Conservation (phyloP, 495 filamentous ascomycete genomes). For the Lepraria neglecta region DNA sequence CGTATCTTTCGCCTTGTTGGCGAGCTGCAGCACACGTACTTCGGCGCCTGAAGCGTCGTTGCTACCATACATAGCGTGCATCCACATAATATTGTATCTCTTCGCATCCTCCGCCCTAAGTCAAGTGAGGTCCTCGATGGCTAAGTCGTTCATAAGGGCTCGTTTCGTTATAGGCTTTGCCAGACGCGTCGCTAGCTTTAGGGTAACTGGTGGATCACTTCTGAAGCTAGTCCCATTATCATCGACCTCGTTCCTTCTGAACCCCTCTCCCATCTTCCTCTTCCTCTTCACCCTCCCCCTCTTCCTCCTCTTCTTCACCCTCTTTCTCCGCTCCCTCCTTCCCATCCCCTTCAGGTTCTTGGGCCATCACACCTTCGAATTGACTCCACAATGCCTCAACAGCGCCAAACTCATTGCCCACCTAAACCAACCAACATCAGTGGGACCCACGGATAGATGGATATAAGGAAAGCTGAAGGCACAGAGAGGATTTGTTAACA, state of each 20-base stretch:
- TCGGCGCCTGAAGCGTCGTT: constrained; percentile 8
- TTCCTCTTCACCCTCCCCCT: constrained; percentile 23
- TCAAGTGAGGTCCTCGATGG: too few relatives aligned
- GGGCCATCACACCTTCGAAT: constrained; percentile 94
- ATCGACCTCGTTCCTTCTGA: constrained; percentile 19
- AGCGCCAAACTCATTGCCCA: constrained; percentile 94
- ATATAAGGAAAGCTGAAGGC: not conserved
- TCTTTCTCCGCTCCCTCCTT: constrained; percentile 31
- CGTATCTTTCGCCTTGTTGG: not conserved
- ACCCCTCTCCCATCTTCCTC: constrained; percentile 26
- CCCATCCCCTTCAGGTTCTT: constrained; percentile 45
- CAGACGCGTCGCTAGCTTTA: too few relatives aligned
- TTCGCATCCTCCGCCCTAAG: not conserved
- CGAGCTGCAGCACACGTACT: constrained; percentile 1
- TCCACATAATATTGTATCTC: constrained; percentile 16
- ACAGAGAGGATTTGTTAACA: constrained; percentile 35
- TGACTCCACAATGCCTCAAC: constrained; percentile 96
- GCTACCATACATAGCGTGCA: constrained; percentile 22
- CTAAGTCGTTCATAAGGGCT: too few relatives aligned
- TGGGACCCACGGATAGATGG: not conserved
- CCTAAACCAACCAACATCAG: constrained; percentile 40
- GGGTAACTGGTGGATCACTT: too few relatives aligned
- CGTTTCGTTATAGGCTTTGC: too few relatives aligned
- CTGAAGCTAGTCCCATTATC: not conserved
- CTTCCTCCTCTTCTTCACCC: constrained; percentile 30